These are phyloP conservation scores for Neofusicoccum cordaticola DNA, from an alignment of 2,329 filamentous ascomycete genomes.

Conservation along the genomic window DNA sequence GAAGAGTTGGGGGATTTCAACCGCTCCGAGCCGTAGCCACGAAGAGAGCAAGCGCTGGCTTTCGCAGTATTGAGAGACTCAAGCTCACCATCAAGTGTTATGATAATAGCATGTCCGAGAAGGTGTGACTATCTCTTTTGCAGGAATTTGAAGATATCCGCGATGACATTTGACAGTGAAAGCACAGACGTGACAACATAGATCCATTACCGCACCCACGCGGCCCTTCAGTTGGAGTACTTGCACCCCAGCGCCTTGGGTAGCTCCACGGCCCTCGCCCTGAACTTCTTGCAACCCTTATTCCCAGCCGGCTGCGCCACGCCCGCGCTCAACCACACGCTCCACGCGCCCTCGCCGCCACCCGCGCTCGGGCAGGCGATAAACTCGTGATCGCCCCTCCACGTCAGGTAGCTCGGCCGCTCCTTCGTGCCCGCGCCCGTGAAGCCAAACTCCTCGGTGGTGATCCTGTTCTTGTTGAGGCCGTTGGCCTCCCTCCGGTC, in stretches of 20 bases:
- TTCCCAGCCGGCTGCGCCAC: background rate
- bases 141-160: no score
- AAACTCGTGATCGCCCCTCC: background rate
- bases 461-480: background rate
- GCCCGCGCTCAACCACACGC: background rate
- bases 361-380: background rate
- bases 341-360: background rate
- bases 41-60: no score
- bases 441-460: background rate
- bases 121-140: no score
- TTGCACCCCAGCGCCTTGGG: background rate
- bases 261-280: background rate
- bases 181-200: no score
- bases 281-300: background rate
- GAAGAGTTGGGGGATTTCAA: no score
- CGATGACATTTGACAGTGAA: no score
- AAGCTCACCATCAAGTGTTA: no score
- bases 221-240: background rate
- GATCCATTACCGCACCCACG: no score
- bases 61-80: no score
- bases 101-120: no score
- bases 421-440: background rate
- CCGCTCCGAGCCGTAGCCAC: no score
- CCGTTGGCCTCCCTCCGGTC: background rate
- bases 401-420: background rate